Evolutionary conservation across 345 rosid species (phyloP).

Genomic region (Brassica rapa): DNA sequence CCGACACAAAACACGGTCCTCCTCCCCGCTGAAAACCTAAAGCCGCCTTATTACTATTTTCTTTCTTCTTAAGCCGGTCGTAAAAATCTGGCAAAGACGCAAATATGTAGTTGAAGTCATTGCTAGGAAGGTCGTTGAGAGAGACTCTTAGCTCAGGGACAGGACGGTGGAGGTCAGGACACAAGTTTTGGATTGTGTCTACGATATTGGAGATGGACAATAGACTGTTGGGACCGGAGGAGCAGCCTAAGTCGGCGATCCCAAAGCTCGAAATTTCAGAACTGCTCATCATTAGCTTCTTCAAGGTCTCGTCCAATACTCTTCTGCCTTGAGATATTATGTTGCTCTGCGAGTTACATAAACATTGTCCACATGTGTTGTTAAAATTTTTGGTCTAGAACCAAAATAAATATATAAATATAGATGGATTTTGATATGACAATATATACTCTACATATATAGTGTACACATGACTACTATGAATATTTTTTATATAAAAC

Average conservation of each 20-base stretch:
- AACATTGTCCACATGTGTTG: not conserved
- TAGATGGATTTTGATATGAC: not conserved
- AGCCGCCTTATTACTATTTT: slow-evolving; percentile 24
- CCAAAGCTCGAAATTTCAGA: slow-evolving; percentile 46
- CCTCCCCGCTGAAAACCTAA: slow-evolving; percentile 37
- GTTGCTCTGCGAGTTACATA: slow-evolving; percentile 46
- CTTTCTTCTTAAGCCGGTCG: slow-evolving; percentile 32
- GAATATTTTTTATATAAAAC: not conserved
- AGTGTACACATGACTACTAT: not conserved
- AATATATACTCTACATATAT: not conserved
- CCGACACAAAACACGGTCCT: slow-evolving; percentile 52
- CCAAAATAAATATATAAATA: not conserved
- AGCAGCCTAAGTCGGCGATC: slow-evolving; percentile 84
- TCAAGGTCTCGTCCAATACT: slow-evolving; percentile 54
- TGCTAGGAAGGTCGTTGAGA: slow-evolving; percentile 75
- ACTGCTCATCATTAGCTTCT: slow-evolving; percentile 35
- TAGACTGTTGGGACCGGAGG: slow-evolving; percentile 73
- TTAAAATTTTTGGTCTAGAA: not conserved
- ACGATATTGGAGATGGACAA: slow-evolving; percentile 50
- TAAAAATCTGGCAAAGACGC: slow-evolving; percentile 55
- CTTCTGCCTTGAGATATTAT: slow-evolving; percentile 53
- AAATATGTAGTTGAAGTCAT: slow-evolving; percentile 68
- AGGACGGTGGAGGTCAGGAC: slow-evolving; percentile 30
- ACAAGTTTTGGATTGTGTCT: slow-evolving; percentile 42
- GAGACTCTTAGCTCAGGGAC: slow-evolving; percentile 56